Evolutionary conservation across 2,329 filamentous ascomycete species (phyloP), one percentile per base, ranked within the genome.

Genomic region (Furcasterigmium furcatum): DNA sequence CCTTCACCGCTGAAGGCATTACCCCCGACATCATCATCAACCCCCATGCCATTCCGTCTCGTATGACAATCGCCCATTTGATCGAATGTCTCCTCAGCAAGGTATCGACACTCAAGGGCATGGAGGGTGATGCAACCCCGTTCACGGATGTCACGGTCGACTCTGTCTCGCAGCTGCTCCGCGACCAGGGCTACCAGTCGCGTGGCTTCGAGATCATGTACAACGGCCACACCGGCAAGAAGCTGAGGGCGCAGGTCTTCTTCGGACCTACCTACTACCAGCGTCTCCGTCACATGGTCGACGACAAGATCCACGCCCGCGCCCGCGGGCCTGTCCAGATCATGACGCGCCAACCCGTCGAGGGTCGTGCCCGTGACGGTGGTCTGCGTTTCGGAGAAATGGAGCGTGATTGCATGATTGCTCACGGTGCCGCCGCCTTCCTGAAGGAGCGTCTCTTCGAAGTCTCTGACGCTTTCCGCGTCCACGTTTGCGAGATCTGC

Each of bases 331-430:
- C 94, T 1, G 88, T 96, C 19, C 94, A 99, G 71, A 99, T 99
- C 61, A 82, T 99, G 72, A 99, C 94, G 3, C 80, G 95, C 47
- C 94, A 99, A 68, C 94, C 94, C 16, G 94, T 99, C 13, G 94
- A 99, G 72, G 94, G 94, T 87, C 88, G 95, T 82, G 94, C 94
- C 4, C 79, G 95, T 70, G 95, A 99, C 65, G 94, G 94, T 79
- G 94, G 94, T 76, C 80, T 99, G 38, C 92, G 95, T 64, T 99
- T 99, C 82, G 94, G 94, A 84, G 94, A 99, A 77, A 99, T 99
- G 94, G 95, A 99, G 72, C 92, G 95, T 74, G 95, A 99, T 82
- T 99, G 94, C 67, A 99, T 99, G 94, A 99, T 99, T 74, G 91
- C 95, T n/a, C 95, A 99, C 66, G 94, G 94, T 64, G 94, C 95